Evolutionary conservation across 1,139 yeast species (phyloP), one percentile per base, ranked within the genome.

Genomic region (Hanseniaspora uvarum): DNA sequence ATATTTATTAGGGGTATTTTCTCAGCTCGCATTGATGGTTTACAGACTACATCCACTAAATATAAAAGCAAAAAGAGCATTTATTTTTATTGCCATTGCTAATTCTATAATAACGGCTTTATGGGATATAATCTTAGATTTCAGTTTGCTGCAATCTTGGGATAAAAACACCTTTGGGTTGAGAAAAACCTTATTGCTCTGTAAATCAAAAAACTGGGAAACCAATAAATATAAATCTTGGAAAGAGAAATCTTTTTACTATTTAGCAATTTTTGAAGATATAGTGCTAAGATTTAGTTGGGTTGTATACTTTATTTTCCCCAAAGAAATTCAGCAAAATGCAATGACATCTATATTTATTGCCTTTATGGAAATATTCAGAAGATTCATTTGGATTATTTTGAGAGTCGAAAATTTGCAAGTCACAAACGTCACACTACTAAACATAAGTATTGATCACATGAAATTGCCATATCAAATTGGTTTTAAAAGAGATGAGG

Each of bases 351-450:
- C 95, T 64, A 89, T 89, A 63, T 73, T 79, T 55, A 79, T 92
- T 49, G 95, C 95, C 0, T 60, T 86, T 18, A 86, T 94, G 0
- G 99, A 92, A 67, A 69, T 87, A 2, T 28, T 84, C 2, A 75
- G 98, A 63, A 74, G 98, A 63, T 83, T 86, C 59, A 71, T 89
- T 21, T 92, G 99, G 98, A 75, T 85, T 8, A 77, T 85, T 55
- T 83, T 92, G 71, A 81, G 98, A 70, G 85, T 92, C 76, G 98
- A 92, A 63, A 92, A 92, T 67, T 97, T 92, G 68, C 98, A 94
- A 68, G 81, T 88, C 46, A 83, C 96, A 1, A 92, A 92, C 65
- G 95, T 88, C 12, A 79, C 78, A 53, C 71, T 86, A 48, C 86
- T 83, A 67, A 76, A 95, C 59, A 96, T 96, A 0, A 48, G 53